phyloP scores from a whole-genome alignment of 768 basidiomycete genomes.

The Lactarius evosmus region DNA sequence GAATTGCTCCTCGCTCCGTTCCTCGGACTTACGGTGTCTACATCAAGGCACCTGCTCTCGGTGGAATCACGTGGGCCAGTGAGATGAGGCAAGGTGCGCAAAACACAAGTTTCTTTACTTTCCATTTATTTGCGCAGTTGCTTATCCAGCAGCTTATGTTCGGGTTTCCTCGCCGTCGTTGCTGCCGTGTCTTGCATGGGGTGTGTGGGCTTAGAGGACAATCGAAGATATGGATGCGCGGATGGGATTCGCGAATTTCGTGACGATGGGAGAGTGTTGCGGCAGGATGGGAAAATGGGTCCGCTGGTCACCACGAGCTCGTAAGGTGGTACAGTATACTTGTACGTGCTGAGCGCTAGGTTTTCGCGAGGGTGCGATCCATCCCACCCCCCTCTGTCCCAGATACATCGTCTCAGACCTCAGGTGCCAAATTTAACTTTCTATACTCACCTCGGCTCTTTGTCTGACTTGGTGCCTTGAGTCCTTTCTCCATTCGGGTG shows the following conservation, averaged over 20 bases:
- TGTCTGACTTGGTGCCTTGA: no score
- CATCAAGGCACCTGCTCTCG: slow-evolving; percentile 62
- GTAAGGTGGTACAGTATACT: background rate
- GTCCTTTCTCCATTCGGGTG: no score
- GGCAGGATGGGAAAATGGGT: background rate
- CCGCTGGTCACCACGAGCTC: background rate
- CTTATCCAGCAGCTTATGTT: background rate
- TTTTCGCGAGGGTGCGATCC: background rate
- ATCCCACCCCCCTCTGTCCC: background rate
- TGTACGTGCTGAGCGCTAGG: no score
- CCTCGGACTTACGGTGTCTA: slow-evolving; percentile 68
- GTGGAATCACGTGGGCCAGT: slow-evolving; percentile 84
- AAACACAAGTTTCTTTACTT: no score
- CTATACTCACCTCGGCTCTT: no score
- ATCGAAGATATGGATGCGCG: slow-evolving; percentile 30
- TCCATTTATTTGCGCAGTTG: no score
- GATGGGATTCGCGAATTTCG: slow-evolving; percentile 26
- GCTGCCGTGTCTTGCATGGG: no score
- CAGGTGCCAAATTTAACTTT: no score
- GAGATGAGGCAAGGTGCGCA: slow-evolving; percentile 80
- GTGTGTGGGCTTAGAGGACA: slow-evolving; percentile 5
- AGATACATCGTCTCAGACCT: no score
- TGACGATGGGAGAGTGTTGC: slow-evolving; percentile 23
- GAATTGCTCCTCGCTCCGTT: slow-evolving; percentile 62
- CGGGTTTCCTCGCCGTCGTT: background rate